Conservation (phyloP, 2,329 filamentous ascomycete genomes). For the Sporothrix sp. region DNA sequence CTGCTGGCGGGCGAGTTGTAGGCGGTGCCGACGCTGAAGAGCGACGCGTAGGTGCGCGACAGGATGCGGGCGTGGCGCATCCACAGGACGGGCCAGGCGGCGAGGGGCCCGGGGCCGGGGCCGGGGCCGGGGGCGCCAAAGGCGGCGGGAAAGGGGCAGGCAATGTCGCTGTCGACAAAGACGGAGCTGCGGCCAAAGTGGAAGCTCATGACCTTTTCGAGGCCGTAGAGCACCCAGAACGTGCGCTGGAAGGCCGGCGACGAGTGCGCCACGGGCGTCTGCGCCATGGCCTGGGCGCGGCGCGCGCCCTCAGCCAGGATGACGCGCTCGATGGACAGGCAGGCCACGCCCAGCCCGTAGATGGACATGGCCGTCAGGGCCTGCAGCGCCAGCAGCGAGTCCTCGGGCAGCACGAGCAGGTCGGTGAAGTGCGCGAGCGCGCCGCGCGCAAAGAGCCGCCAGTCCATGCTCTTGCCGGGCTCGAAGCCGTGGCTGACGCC, state of each 20-base stretch:
- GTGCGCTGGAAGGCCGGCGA: constrained; percentile 21
- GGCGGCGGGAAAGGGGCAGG: too few species aligned
- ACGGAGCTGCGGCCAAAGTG: constrained; percentile 25
- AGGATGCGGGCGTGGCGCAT: constrained; percentile 23
- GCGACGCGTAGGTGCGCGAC: constrained; percentile 22
- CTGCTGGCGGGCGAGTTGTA: constrained; percentile 21
- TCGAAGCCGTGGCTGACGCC: constrained; percentile 27
- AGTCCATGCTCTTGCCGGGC: constrained; percentile 29
- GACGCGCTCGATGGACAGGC: constrained; percentile 25
- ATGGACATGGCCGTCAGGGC: constrained; percentile 25
- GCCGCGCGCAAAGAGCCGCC: constrained; percentile 29
- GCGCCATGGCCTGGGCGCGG: constrained; percentile 24
- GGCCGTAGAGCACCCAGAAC: constrained; percentile 22
- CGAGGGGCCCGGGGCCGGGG: too few species aligned
- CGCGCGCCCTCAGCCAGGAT: constrained; percentile 24
- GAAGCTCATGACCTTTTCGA: constrained; percentile 24
- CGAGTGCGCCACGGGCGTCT: constrained; percentile 1
- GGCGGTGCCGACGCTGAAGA: constrained; percentile 24
- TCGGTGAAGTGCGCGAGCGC: constrained; percentile 29
- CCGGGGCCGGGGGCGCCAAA: too few species aligned
- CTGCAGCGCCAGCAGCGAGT: constrained; percentile 24
- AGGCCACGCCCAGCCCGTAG: constrained; percentile 22
- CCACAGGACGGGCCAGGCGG: constrained; percentile 22
- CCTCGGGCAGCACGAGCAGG: constrained; percentile 22
- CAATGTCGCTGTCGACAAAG: constrained; percentile 26